Percentiles rank a stretch among this genome's conserved stretches.
Evolutionary conservation across 495 filamentous ascomycete genomes (phyloP).

Genomic region (Bombardia bombarda): DNA sequence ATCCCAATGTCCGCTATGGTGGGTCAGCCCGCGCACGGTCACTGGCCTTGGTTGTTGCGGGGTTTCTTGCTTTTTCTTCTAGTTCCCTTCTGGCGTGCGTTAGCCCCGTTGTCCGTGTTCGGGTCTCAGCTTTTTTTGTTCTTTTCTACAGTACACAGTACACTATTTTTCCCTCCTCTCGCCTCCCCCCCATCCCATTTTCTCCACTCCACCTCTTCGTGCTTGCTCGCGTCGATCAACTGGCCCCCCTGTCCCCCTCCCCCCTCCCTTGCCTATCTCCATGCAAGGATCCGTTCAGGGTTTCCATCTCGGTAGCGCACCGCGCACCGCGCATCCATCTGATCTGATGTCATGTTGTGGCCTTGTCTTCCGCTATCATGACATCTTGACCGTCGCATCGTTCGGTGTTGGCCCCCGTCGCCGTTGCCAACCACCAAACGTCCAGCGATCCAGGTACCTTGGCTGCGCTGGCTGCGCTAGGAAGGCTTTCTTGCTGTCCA

Average conservation of each 20-base stretch:
- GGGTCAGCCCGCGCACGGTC: conserved; percentile 1
- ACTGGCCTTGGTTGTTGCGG: neutral
- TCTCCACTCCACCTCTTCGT: neutral
- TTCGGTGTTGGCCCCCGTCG: too few relatives aligned
- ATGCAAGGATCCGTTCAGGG: too few relatives aligned
- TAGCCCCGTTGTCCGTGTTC: neutral
- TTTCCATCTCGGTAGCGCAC: too few relatives aligned
- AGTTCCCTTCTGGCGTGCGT: conserved; percentile 17
- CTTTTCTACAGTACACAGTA: neutral
- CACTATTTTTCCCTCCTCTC: neutral
- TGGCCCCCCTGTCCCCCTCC: neutral
- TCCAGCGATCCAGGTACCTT: too few relatives aligned
- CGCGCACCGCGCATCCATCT: too few relatives aligned
- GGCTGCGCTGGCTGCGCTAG: too few relatives aligned
- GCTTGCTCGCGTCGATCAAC: neutral
- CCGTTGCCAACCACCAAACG: too few relatives aligned
- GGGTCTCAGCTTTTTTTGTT: neutral
- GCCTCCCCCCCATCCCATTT: neutral
- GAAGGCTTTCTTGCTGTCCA: neutral
- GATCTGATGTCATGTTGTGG: too few relatives aligned
- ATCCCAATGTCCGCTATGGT: conserved; percentile 10
- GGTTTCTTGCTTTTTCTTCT: conserved; percentile 14
- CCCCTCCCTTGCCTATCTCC: neutral
- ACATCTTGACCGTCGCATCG: too few relatives aligned
- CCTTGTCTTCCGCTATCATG: too few relatives aligned